Evolutionary conservation across 2,329 filamentous ascomycete genomes (phyloP), one percentile per base, ranked within the genome.

Genomic region (Pseudogymnoascus verrucosus): DNA sequence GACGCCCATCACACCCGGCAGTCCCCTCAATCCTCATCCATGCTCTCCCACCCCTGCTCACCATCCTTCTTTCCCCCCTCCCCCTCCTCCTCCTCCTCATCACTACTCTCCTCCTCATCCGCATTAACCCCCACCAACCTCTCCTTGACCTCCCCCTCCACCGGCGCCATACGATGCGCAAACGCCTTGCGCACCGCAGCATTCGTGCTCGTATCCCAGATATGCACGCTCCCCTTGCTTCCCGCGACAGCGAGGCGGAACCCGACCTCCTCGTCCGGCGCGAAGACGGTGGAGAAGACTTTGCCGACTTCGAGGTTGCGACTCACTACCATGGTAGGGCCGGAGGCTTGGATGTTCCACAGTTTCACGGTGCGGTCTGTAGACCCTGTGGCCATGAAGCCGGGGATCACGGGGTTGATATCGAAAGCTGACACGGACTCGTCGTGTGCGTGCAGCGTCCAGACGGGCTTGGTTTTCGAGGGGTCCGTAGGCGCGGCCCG

Each of bases 181-280:
- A 99, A 99, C 1, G 89, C 88, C 67, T 89, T 84, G 64, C 95
- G 85, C 34, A 99, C 91, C 26, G 89, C 89, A 12, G 85, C 85
- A 74, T 99, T 99, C 64, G 95, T 99, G 75, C 62, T 85, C 21
- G 95, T 97, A 76, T 98, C 93, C 95, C 95, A 99, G 62, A 99
- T 87, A 74, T 96, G 90, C 73, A 98, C 87, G 37, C 85, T 85
- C 54, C 95, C 95, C 79, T 96, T 96, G 80, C 93, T 98, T 63
- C 95, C 95, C 5, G 93, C 95, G 16, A 99, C 91, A 1, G 93
- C 90, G 51, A 99, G 82, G 62, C 95, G 84, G 82, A 98, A 99
- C 23, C 90, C 90, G 8, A 98, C 92, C 76, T 95, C 91, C 36
- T 87, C 76, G 74, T 99, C 95, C 0, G 95, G 93, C 3, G 90